Conservation (phyloP, 495 filamentous ascomycete species). For the Xylaria curta region DNA sequence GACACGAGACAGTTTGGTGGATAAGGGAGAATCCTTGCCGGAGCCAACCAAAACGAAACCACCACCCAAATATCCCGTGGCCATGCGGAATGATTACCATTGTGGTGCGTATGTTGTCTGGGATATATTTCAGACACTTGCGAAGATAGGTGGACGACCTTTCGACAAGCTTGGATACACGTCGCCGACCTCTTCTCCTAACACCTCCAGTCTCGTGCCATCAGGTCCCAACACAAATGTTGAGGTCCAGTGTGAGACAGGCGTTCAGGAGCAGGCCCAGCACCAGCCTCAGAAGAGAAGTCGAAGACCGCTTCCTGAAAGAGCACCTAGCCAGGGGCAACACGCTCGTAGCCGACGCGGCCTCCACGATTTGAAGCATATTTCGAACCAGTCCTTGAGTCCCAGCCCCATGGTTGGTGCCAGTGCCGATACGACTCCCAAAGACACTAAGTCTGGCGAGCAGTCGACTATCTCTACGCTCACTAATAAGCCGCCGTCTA, state of each 20-base stretch:
- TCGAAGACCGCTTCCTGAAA: constrained; percentile 14
- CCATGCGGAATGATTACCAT: constrained; percentile 43
- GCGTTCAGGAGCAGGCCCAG: neutral
- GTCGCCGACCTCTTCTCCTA: constrained; percentile 18
- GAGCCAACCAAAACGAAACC: constrained; percentile 33
- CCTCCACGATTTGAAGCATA: neutral
- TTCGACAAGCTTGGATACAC: constrained; percentile 40
- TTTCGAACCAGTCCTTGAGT: constrained; percentile 6
- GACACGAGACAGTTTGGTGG: constrained; percentile 24
- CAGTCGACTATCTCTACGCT: neutral
- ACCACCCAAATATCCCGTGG: constrained; percentile 39
- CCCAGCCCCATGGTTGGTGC: constrained; percentile 13
- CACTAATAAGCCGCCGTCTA: constrained; percentile 23
- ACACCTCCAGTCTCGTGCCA: neutral
- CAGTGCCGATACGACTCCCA: neutral
- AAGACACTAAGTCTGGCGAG: neutral
- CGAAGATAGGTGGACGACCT: constrained; percentile 39
- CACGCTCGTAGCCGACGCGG: neutral
- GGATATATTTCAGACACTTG: constrained; percentile 41
- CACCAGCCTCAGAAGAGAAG: constrained; percentile 35
- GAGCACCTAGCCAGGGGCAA: constrained; percentile 26
- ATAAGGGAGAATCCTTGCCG: constrained; percentile 31
- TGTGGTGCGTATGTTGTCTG: constrained; percentile 42
- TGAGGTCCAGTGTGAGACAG: neutral
- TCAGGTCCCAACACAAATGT: neutral